phyloP scores from a whole-genome alignment of 257 asterid genomes.

The Perilla frutescens region DNA sequence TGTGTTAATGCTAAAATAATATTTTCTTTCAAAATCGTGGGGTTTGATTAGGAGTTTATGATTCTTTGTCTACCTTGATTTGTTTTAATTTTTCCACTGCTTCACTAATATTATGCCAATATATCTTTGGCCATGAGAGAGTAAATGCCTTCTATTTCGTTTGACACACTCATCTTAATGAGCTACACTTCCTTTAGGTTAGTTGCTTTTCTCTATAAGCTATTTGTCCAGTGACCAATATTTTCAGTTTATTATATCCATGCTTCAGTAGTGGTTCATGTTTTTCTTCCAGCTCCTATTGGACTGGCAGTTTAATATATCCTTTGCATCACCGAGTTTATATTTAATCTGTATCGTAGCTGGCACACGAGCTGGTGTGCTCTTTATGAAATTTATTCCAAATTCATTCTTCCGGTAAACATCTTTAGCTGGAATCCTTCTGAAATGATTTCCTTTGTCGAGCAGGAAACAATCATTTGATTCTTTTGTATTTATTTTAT shows the following conservation, averaged over 20 bases:
- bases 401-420: not conserved
- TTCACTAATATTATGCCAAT: not conserved
- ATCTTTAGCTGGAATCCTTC: not conserved
- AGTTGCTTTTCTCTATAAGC: not conserved
- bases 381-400: not conserved
- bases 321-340: not conserved
- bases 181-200: not conserved
- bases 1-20: not conserved
- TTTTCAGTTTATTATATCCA: not conserved
- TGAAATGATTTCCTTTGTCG: not conserved
- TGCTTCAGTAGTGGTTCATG: not conserved
- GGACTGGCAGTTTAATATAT: not conserved
- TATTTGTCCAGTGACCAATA: not conserved
- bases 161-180: not conserved
- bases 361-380: not conserved
- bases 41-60: not conserved
- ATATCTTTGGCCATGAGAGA: conserved; percentile 6
- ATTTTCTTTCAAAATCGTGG: conserved; percentile 1
- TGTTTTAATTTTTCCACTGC: not conserved
- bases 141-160: not conserved
- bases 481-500: not conserved
- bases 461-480: not conserved
- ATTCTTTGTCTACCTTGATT: not conserved
- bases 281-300: not conserved
- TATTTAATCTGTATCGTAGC: not conserved